phyloP scores from a whole-genome alignment of 1,284 basidiomycete species.

The Naganishia cerealis region DNA sequence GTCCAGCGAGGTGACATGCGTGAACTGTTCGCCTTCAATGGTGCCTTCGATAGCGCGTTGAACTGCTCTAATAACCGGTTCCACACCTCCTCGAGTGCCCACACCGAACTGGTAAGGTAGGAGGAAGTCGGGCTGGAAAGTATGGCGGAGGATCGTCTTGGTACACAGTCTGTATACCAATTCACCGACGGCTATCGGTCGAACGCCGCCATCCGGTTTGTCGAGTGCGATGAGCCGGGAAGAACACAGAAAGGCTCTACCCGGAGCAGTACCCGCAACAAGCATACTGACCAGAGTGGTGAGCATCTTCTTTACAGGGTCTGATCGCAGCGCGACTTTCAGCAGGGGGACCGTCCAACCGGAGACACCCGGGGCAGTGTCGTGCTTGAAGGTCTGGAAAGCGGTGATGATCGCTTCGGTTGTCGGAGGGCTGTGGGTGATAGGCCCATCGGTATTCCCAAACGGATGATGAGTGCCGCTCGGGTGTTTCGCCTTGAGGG shows the following conservation, averaged over 20 bases:
- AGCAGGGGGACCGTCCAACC: too few species aligned
- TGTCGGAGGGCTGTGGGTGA: not conserved
- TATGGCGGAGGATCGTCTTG: conserved; percentile 12
- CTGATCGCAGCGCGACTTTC: too few species aligned
- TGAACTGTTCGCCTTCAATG: too few species aligned
- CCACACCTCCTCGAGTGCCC: too few species aligned
- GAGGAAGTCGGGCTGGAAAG: too few species aligned
- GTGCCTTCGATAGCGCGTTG: too few species aligned
- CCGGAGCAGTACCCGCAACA: conserved; percentile 9
- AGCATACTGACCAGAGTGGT: conserved; percentile 8
- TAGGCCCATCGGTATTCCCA: not conserved
- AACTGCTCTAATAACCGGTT: too few species aligned
- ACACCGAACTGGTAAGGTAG: too few species aligned
- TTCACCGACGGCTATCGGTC: too few species aligned
- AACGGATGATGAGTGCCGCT: not conserved
- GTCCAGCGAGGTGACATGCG: too few species aligned
- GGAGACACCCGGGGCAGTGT: too few species aligned
- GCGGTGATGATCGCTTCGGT: not conserved
- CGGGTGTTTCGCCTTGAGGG: not conserved
- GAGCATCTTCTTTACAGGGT: conserved; percentile 7
- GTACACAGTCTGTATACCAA: conserved; percentile 8
- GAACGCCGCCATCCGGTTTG: too few species aligned
- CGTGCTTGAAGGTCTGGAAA: conserved; percentile 27
- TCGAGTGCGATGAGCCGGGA: not conserved
- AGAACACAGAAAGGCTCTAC: not conserved